Evolutionary conservation across 192 early-diverging fungal genomes (phyloP).

Genomic region (Glomus cerebriforme): DNA sequence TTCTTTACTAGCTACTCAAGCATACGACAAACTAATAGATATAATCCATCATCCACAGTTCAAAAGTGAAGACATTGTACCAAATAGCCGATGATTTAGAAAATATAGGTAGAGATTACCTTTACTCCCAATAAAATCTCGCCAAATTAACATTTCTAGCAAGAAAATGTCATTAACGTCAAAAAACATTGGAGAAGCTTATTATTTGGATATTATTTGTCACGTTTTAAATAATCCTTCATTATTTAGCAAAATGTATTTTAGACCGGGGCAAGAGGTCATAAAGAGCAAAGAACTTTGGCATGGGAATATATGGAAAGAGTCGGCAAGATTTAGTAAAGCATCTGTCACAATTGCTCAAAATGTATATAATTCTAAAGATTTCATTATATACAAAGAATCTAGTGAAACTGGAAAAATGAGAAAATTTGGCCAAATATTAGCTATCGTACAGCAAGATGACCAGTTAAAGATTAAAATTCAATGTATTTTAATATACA

Average conservation of each 20-base stretch:
- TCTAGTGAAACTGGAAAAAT: too few relatives aligned
- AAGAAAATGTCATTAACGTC: background rate
- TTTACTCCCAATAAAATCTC: background rate
- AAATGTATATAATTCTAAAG: background rate
- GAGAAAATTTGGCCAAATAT: background rate
- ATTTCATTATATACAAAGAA: background rate
- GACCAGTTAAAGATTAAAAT: too few relatives aligned
- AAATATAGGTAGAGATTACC: background rate
- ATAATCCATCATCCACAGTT: background rate
- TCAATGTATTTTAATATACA: too few relatives aligned
- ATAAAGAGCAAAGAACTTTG: background rate
- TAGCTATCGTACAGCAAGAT: background rate
- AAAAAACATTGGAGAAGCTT: background rate
- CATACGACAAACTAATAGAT: too few relatives aligned
- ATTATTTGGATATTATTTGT: conserved; percentile 3
- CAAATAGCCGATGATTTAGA: background rate
- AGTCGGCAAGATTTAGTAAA: background rate
- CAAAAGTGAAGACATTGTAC: background rate
- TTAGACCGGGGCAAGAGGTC: background rate
- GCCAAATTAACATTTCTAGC: background rate
- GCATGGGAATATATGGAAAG: too few relatives aligned
- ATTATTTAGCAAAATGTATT: background rate
- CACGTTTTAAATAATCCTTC: too few relatives aligned
- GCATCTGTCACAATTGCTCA: background rate
- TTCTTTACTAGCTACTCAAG: too few relatives aligned